Evolutionary conservation across 2,329 filamentous ascomycete genomes (phyloP).

Genomic region (Ceratocystis colombiana): DNA sequence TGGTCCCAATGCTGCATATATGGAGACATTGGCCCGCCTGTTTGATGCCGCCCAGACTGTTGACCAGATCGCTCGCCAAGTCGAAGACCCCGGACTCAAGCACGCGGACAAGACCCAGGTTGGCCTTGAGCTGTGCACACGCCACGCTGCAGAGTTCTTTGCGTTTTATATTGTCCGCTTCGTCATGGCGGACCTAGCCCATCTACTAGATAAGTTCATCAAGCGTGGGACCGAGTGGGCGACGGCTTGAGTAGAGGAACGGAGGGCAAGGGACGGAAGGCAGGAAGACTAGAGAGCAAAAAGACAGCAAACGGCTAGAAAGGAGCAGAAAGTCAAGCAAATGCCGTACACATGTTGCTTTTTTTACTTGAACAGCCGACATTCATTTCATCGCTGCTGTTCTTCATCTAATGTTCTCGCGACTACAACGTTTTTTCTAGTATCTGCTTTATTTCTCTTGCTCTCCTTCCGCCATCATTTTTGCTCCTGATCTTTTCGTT

Average conservation of each 20-base stretch:
- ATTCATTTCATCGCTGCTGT: too few species aligned
- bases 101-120: constrained; percentile 91
- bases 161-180: constrained; percentile 95
- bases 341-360: too few species aligned
- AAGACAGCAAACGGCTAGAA: too few species aligned
- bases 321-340: too few species aligned
- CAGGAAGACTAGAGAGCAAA: not conserved
- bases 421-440: not conserved
- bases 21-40: constrained; percentile 76
- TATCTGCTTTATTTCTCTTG: not conserved
- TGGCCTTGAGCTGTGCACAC: constrained; percentile 81
- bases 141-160: constrained; percentile 95
- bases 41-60: constrained; percentile 90
- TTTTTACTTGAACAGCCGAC: too few species aligned
- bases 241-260: constrained; percentile 31
- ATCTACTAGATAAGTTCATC: constrained; percentile 91
- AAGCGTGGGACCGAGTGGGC: constrained; percentile 97
- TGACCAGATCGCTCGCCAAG: constrained; percentile 90
- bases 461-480: not conserved
- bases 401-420: too few species aligned
- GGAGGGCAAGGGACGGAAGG: not conserved
- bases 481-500: not conserved
- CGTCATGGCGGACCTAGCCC: constrained; percentile 70
- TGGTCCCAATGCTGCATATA: constrained; percentile 82
- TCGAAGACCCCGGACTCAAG: constrained; percentile 85